phyloP scores from a whole-genome alignment of 129 eudicot species.

The Scalesia atractyloides region DNA sequence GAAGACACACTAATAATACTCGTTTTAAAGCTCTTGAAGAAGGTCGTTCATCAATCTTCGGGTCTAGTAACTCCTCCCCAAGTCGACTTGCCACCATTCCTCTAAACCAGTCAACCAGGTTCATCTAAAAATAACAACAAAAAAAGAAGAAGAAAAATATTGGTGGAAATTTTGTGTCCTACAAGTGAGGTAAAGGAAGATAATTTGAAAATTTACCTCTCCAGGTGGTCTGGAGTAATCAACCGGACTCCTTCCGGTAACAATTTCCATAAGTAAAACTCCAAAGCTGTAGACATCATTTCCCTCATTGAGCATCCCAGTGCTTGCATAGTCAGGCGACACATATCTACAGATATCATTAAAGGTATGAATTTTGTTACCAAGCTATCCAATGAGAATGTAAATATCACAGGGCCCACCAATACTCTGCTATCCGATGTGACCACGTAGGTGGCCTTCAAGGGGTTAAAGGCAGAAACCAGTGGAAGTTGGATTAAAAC shows the following conservation, averaged over 20 bases:
- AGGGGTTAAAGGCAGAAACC: too few relatives aligned
- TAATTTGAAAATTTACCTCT: conserved; percentile 47
- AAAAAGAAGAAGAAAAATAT: background rate
- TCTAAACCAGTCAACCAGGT: conserved; percentile 92
- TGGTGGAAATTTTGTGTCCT: background rate
- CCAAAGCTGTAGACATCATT: conserved; percentile 93
- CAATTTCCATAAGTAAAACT: conserved; percentile 79
- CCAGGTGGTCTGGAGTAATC: conserved; percentile 90
- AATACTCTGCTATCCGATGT: too few relatives aligned
- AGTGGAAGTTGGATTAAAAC: too few relatives aligned
- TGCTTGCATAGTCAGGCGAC: conserved; percentile 93
- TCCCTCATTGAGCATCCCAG: conserved; percentile 89
- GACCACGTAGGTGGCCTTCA: too few relatives aligned
- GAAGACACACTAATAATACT: conserved; percentile 75
- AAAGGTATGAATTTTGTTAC: conserved; percentile 16
- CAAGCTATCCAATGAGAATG: too few relatives aligned
- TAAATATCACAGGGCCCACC: too few relatives aligned
- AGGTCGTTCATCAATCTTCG: conserved; percentile 56
- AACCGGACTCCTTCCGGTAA: conserved; percentile 82
- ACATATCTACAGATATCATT: conserved; percentile 58
- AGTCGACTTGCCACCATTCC: conserved; percentile 86
- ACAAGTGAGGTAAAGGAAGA: background rate
- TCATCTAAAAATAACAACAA: conserved; percentile 71
- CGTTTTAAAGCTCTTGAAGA: conserved; percentile 88
- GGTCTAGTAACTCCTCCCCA: conserved; percentile 77